phyloP scores from a whole-genome alignment of 805 yeast species.

The Zygosaccharomyces siamensis region DNA sequence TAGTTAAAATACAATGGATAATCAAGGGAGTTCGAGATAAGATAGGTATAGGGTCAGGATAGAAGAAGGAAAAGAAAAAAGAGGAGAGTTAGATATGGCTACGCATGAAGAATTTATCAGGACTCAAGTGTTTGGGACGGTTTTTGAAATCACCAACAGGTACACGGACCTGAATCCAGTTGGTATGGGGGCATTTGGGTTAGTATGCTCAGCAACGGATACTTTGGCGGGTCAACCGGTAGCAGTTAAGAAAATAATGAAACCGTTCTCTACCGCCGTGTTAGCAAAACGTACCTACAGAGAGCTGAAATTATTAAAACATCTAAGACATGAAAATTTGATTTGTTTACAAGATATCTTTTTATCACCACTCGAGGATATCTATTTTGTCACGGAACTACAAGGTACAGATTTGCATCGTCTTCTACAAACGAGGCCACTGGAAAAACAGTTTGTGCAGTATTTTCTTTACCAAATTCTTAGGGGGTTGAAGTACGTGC shows the following conservation, averaged over 20 bases:
- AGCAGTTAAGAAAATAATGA: conserved; percentile 96
- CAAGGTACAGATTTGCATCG: conserved; percentile 96
- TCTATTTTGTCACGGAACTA: conserved; percentile 91
- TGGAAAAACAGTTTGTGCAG: conserved; percentile 94
- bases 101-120: conserved; percentile 45
- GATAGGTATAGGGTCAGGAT: background rate
- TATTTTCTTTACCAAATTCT: conserved; percentile 92
- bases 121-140: conserved; percentile 92
- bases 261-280: conserved; percentile 92
- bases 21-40: background rate
- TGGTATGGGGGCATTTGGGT: conserved; percentile 99
- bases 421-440: conserved; percentile 83
- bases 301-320: conserved; percentile 89
- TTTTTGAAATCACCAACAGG: conserved; percentile 85
- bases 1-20: background rate
- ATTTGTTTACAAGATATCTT: conserved; percentile 92
- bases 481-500: conserved; percentile 84
- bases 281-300: conserved; percentile 95
- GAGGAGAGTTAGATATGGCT: conserved; percentile 17
- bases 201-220: conserved; percentile 95
- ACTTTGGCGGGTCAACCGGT: conserved; percentile 86
- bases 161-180: conserved; percentile 93
- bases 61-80: background rate
- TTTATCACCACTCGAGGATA: conserved; percentile 90
- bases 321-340: conserved; percentile 88